These are phyloP conservation scores for Blastocladiella britannica DNA, from an alignment of 192 early-diverging fungal genomes.

Conservation along the genomic window DNA sequence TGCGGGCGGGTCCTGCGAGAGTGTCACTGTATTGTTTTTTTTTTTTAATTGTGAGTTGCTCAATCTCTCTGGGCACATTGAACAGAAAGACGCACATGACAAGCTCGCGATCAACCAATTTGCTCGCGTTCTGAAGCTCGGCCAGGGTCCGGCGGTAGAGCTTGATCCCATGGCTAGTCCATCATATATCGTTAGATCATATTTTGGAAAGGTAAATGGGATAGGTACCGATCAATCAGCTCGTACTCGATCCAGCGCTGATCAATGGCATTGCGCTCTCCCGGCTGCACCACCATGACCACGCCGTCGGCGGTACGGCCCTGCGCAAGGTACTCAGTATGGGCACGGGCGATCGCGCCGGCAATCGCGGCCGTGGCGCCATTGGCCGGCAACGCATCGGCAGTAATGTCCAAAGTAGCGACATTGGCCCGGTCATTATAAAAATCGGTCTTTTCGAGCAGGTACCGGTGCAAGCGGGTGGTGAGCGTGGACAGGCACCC, in stretches of 20 bases:
- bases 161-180: slow-evolving; percentile 37
- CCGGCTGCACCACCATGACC: slow-evolving; percentile 74
- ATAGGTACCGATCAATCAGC: slow-evolving; percentile 31
- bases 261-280: slow-evolving; percentile 84
- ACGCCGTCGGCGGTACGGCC: slow-evolving; percentile 27
- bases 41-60: too few species aligned
- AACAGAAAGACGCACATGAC: too few species aligned
- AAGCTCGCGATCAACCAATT: slow-evolving; percentile 15
- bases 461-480: slow-evolving; percentile 55
- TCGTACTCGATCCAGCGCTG: slow-evolving; percentile 70
- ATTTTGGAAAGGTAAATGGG: neutral
- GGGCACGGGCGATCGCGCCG: neutral
- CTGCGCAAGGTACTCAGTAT: neutral
- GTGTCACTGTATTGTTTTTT: too few species aligned
- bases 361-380: slow-evolving; percentile 13
- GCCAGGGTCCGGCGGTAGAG: slow-evolving; percentile 41
- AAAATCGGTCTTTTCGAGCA: neutral
- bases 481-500: slow-evolving; percentile 53
- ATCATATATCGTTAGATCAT: neutral
- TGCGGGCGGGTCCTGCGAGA: slow-evolving; percentile 16
- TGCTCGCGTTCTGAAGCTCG: slow-evolving; percentile 42
- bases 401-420: neutral
- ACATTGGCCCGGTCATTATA: neutral
- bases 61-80: too few species aligned
- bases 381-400: neutral